Conservation (phyloP, 352 stramenopile species). For the Pythium aristosporum region DNA sequence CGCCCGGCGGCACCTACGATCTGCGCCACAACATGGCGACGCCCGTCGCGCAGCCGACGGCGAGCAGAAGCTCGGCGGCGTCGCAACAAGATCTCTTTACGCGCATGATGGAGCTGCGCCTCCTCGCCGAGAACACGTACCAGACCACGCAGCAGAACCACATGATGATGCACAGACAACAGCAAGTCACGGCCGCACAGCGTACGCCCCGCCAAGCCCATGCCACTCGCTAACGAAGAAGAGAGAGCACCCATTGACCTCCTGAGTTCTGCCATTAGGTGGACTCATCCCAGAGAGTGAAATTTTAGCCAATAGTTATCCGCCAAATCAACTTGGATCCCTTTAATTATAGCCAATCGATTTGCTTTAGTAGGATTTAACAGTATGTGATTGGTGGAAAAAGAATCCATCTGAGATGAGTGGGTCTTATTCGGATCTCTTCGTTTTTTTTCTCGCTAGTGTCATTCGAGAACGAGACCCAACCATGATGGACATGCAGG, state of each 20-base stretch:
- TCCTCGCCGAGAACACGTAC: constrained; percentile 36
- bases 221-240: no score
- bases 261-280: neutral
- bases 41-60: neutral
- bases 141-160: constrained; percentile 41
- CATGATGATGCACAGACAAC: constrained; percentile 26
- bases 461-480: neutral
- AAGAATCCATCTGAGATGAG: neutral
- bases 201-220: neutral
- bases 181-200: constrained; percentile 7
- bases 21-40: neutral
- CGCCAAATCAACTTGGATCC: neutral
- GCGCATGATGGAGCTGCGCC: constrained; percentile 39
- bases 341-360: neutral
- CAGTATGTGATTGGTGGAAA: neutral
- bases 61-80: neutral
- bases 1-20: constrained; percentile 10
- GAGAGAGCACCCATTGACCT: no score
- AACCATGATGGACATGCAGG: constrained; percentile 63
- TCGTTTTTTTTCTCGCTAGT: neutral
- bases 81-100: constrained; percentile 13
- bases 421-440: neutral
- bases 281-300: constrained; percentile 2
- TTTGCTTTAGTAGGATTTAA: neutral
- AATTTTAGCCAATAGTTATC: neutral